Percentiles rank a stretch among this genome's conserved stretches.
Conservation (phyloP, 192 early-diverging fungal genomes). For the Rhizophagus prolifer region DNA sequence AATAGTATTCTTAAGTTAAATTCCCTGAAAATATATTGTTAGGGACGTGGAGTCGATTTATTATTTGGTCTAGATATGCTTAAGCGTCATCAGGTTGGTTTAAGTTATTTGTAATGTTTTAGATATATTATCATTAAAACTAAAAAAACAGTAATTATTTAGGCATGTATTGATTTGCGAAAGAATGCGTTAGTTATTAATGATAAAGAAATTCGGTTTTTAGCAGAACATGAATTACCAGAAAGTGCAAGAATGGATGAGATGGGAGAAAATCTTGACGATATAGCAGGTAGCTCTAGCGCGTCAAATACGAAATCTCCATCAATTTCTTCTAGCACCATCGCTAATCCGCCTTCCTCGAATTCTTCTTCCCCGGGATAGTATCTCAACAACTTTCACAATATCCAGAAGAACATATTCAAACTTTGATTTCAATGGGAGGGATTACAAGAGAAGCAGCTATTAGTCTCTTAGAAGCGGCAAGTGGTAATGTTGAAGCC, state of each 20-base stretch:
- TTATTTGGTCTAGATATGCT: slow-evolving; percentile 97
- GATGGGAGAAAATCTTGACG: slow-evolving; percentile 17
- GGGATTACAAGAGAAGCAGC: slow-evolving; percentile 81
- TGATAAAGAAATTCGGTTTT: slow-evolving; percentile 77
- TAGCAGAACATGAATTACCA: slow-evolving; percentile 90
- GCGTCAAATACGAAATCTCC: slow-evolving; percentile 33
- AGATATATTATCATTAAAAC: not conserved
- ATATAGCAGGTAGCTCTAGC: slow-evolving; percentile 33
- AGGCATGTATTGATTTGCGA: slow-evolving; percentile 88
- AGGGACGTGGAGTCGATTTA: slow-evolving; percentile 81
- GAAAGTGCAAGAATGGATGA: slow-evolving; percentile 45
- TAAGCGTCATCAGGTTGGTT: slow-evolving; percentile 73
- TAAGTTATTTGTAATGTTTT: not conserved
- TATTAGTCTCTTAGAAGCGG: slow-evolving; percentile 71
- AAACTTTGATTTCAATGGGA: slow-evolving; percentile 75
- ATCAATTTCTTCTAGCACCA: slow-evolving; percentile 12
- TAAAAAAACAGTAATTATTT: not conserved
- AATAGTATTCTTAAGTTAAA: no score
- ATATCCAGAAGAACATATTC: slow-evolving; percentile 62
- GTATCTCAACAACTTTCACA: slow-evolving; percentile 9
- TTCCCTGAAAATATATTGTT: no score
- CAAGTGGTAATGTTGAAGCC: slow-evolving; percentile 82
- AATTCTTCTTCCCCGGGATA: not conserved
- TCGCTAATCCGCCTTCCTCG: not conserved
- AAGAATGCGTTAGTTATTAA: slow-evolving; percentile 82